These are phyloP conservation scores for Avena insularis DNA, from an alignment of 176 grass and related monocot genomes.

Conservation along the genomic window DNA sequence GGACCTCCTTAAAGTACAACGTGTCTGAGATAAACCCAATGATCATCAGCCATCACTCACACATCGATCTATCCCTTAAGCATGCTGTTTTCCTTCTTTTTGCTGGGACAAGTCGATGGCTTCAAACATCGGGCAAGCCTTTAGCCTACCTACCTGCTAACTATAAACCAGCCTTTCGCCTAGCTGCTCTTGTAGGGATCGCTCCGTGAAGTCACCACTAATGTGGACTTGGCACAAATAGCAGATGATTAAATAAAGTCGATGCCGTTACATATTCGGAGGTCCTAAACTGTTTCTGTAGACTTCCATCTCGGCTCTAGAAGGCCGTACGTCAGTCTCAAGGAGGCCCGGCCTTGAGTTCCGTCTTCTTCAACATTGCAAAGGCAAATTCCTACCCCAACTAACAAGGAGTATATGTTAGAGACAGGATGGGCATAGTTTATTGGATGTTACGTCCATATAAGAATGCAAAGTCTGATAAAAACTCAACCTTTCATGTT, in stretches of 20 bases:
- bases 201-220: conserved; percentile 14
- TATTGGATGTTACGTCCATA: not conserved
- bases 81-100: conserved; percentile 11
- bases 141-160: conserved; percentile 3
- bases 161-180: too few species aligned
- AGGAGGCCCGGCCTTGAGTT: not conserved
- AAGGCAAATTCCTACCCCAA: conserved; percentile 56
- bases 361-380: conserved; percentile 25
- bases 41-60: conserved; percentile 35
- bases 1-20: conserved; percentile 1
- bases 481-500: too few species aligned
- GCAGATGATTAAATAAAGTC: conserved; percentile 1
- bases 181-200: conserved; percentile 14
- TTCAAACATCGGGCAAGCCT: conserved; percentile 55
- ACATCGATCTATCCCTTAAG: not conserved
- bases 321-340: conserved; percentile 38
- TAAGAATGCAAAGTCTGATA: not conserved
- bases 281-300: not conserved
- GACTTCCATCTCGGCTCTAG: not conserved
- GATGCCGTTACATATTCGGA: conserved; percentile 39
- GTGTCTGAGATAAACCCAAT: conserved; percentile 19
- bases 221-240: not conserved
- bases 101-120: conserved; percentile 38
- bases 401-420: conserved; percentile 24
- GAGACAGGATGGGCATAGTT: not conserved